phyloP scores from a whole-genome alignment of 2,329 filamentous ascomycete genomes.

The Botryosphaeria dothidea region DNA sequence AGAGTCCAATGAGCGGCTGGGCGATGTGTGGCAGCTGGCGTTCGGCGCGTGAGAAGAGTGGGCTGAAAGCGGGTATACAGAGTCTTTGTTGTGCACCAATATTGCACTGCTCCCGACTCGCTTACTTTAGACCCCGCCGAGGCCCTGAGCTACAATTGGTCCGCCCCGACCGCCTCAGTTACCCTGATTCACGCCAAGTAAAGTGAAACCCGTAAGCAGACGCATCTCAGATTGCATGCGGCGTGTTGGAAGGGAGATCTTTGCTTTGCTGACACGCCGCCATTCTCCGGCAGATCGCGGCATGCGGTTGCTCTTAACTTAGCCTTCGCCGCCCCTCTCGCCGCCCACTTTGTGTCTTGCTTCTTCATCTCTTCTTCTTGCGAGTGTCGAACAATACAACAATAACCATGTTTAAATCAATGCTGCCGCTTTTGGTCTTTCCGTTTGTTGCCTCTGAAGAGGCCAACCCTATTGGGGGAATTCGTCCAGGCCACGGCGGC shows the following conservation, averaged over 20 bases:
- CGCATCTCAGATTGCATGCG: not conserved
- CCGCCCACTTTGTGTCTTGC: not conserved
- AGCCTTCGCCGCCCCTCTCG: not conserved
- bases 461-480: not conserved
- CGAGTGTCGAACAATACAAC: no score
- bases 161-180: not conserved
- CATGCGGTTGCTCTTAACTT: not conserved
- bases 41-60: slow-evolving; percentile 24
- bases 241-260: not conserved
- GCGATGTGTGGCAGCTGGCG: slow-evolving; percentile 50
- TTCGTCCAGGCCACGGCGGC: slow-evolving; percentile 18
- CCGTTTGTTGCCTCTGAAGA: slow-evolving; percentile 1
- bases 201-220: slow-evolving; percentile 7
- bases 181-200: slow-evolving; percentile 8
- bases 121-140: not conserved
- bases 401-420: not conserved
- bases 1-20: slow-evolving; percentile 53
- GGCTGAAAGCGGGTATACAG: not conserved
- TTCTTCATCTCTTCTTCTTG: not conserved
- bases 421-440: not conserved
- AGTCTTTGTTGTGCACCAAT: not conserved
- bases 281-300: not conserved
- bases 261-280: not conserved
- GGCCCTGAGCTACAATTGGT: not conserved
- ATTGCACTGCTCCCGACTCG: not conserved